Percentiles rank a stretch among this genome's conserved stretches.
phyloP scores from a whole-genome alignment of 2,329 filamentous ascomycete species.

The Geosmithia putterillii region DNA sequence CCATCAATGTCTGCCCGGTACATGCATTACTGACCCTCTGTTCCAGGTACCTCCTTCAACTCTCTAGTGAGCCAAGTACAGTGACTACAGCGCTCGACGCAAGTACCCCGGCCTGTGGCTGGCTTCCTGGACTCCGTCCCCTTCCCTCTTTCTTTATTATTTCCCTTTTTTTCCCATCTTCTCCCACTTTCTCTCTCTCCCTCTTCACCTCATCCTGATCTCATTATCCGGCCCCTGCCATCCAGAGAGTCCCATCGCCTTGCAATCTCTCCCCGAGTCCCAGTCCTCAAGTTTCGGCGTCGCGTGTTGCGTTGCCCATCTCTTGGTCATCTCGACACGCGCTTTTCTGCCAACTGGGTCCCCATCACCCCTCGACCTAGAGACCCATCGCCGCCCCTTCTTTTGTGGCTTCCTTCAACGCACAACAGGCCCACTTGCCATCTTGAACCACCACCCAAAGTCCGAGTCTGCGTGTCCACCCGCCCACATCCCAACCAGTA shows the following conservation, averaged over 20 bases:
- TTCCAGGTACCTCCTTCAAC: too few species aligned
- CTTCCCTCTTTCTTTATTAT: not conserved
- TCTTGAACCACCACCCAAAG: conserved; percentile 1
- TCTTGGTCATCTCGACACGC: not conserved
- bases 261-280: not conserved
- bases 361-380: not conserved
- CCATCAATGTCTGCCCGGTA: too few species aligned
- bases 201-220: not conserved
- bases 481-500: not conserved
- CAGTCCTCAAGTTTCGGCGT: not conserved
- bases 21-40: too few species aligned
- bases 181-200: too few species aligned
- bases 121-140: not conserved
- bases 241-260: not conserved
- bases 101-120: too few species aligned
- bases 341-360: not conserved
- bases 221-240: not conserved
- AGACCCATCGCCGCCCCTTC: conserved; percentile 3
- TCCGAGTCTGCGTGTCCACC: not conserved
- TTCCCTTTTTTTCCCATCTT: not conserved
- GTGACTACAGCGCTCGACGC: too few species aligned
- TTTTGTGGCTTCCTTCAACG: conserved; percentile 3
- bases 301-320: not conserved
- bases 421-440: conserved; percentile 5
- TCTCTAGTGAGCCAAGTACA: too few species aligned